These are phyloP conservation scores for Bjerkandera adusta DNA, from an alignment of 1,284 basidiomycete species.

Conservation along the genomic window DNA sequence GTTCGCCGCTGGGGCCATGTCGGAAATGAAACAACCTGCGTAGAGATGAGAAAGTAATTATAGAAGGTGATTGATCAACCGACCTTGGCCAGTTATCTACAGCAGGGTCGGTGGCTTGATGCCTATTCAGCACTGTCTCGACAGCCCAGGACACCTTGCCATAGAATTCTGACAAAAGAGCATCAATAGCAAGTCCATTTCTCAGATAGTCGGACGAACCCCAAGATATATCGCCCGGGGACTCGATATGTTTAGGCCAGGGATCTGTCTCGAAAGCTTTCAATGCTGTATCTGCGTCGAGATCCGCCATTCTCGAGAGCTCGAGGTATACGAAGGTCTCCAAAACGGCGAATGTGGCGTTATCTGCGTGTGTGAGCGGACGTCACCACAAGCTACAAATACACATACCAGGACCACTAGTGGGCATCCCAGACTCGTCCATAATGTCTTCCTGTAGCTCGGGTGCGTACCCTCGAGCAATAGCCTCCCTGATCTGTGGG, in stretches of 20 bases:
- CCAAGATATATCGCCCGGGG: constrained; percentile 38
- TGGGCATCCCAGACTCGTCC: background rate
- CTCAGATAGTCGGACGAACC: too few species aligned
- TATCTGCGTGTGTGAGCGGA: constrained; percentile 20
- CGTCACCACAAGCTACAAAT: background rate
- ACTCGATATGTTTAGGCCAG: constrained; percentile 33
- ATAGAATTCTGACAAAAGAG: constrained; percentile 47
- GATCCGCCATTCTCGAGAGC: constrained; percentile 38
- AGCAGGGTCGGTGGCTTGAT: constrained; percentile 12
- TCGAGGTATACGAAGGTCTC: constrained; percentile 69
- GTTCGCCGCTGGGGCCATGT: constrained; percentile 34
- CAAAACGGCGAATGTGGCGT: constrained; percentile 49
- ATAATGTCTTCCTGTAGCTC: constrained; percentile 2
- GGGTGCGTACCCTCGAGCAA: constrained; percentile 33
- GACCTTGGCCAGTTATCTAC: constrained; percentile 30
- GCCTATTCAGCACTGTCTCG: constrained; percentile 27
- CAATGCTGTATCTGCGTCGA: constrained; percentile 38
- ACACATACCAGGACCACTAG: constrained; percentile 10
- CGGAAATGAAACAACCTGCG: constrained; percentile 42
- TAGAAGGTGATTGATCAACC: background rate
- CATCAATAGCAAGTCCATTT: too few species aligned
- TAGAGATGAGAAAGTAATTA: constrained; percentile 2
- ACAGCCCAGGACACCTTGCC: constrained; percentile 32
- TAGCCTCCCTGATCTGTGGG: constrained; percentile 58
- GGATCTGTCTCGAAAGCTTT: constrained; percentile 33